Percentiles rank a stretch among this genome's conserved stretches.
These are phyloP conservation scores for Hysterangium stoloniferum DNA, from an alignment of 768 basidiomycete species.

Conservation along the genomic window DNA sequence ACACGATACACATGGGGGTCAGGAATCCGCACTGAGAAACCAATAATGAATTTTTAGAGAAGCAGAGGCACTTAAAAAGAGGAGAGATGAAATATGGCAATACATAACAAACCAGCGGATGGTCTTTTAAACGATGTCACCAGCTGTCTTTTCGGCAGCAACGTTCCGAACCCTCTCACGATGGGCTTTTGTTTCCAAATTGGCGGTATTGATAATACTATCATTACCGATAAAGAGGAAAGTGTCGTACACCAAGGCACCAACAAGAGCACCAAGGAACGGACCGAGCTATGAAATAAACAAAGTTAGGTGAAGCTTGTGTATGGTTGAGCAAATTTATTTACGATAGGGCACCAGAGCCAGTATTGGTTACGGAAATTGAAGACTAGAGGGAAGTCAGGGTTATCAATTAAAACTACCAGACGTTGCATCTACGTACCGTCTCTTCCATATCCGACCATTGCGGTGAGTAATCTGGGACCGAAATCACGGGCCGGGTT, in stretches of 20 bases:
- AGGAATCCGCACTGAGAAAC: too few species aligned
- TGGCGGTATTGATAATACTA: slow-evolving; percentile 43
- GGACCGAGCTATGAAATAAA: slow-evolving; percentile 6
- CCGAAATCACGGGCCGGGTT: slow-evolving; percentile 72
- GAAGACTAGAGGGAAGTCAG: slow-evolving; percentile 11
- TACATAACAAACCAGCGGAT: too few species aligned
- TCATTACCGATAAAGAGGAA: slow-evolving; percentile 51
- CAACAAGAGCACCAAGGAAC: slow-evolving; percentile 19
- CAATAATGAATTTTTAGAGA: too few species aligned
- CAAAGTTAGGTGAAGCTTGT: neutral
- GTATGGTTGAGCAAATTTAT: slow-evolving; percentile 32
- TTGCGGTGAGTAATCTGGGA: slow-evolving; percentile 58
- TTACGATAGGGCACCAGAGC: slow-evolving; percentile 62
- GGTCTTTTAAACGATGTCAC: too few species aligned
- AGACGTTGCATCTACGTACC: slow-evolving; percentile 14
- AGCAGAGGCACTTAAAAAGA: too few species aligned
- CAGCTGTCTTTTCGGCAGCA: too few species aligned
- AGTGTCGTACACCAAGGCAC: slow-evolving; percentile 48
- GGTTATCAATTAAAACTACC: slow-evolving; percentile 2
- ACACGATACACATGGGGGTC: too few species aligned
- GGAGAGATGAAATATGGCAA: too few species aligned
- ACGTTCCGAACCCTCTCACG: neutral
- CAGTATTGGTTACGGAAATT: slow-evolving; percentile 51
- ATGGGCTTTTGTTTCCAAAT: neutral
- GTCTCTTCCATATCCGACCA: slow-evolving; percentile 62